These are phyloP conservation scores for Rhizoclosmatium sp. DNA, from an alignment of 192 early-diverging fungal species.

Conservation along the genomic window DNA sequence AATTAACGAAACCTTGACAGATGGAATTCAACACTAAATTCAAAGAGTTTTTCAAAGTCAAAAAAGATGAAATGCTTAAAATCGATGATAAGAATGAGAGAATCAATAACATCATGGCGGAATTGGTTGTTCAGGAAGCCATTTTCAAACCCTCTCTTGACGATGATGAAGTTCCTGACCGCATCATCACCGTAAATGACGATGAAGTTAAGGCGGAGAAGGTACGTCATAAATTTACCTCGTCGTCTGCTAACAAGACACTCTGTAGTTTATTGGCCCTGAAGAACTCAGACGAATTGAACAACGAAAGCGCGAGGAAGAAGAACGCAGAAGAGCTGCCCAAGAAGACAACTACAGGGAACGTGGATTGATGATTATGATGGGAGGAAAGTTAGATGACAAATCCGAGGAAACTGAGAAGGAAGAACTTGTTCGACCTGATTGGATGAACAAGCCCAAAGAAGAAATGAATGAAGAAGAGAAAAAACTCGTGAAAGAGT, in stretches of 20 bases:
- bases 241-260: not conserved
- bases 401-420: constrained; percentile 60
- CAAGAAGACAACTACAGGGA: constrained; percentile 62
- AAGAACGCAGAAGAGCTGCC: constrained; percentile 50
- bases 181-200: constrained; percentile 61
- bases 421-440: constrained; percentile 56
- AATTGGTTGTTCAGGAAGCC: constrained; percentile 56
- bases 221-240: constrained; percentile 40
- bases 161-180: constrained; percentile 66
- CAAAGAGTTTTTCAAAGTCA: constrained; percentile 51
- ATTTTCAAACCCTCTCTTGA: constrained; percentile 59
- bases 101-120: constrained; percentile 53
- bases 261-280: constrained; percentile 54
- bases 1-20: constrained; percentile 33
- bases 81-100: constrained; percentile 71
- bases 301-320: constrained; percentile 51
- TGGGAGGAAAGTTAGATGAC: constrained; percentile 66
- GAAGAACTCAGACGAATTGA: constrained; percentile 57
- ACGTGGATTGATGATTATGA: constrained; percentile 65
- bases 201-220: constrained; percentile 62
- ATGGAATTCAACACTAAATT: constrained; percentile 59
- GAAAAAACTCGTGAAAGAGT: constrained; percentile 64
- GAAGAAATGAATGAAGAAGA: constrained; percentile 68
- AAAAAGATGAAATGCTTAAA: constrained; percentile 61
- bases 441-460: constrained; percentile 68